A percentile compares a stretch with the other conserved stretches of the same genome.
Conservation (phyloP, 2,329 filamentous ascomycete species). For the Aspergillus fumigatiaffinis region DNA sequence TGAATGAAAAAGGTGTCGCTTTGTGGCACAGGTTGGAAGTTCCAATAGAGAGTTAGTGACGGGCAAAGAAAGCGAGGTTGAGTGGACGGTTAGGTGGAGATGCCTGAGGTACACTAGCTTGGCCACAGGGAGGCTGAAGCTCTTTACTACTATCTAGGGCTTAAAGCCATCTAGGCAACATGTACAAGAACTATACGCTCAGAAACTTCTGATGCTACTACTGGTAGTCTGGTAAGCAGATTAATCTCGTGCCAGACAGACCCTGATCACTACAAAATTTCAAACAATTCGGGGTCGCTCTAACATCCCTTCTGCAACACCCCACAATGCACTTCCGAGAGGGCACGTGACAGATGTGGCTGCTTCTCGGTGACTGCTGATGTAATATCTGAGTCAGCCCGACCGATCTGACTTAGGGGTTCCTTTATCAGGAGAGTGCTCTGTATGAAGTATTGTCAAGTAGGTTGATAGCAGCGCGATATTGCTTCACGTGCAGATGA, state of each 20-base stretch:
- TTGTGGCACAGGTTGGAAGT: slow-evolving; percentile 26
- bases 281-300: not conserved
- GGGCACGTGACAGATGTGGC: not conserved
- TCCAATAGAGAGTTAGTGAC: slow-evolving; percentile 21
- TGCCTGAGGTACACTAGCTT: slow-evolving; percentile 9
- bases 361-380: not conserved
- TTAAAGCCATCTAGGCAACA: not conserved
- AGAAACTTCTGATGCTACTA: not conserved
- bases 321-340: not conserved
- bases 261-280: not conserved
- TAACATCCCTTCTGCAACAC: not conserved
- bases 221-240: not conserved
- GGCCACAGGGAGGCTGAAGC: slow-evolving; percentile 5
- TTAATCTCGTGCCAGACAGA: not conserved
- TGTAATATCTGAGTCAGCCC: not conserved
- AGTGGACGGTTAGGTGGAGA: slow-evolving; percentile 21
- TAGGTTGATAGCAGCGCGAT: no score
- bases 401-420: no score
- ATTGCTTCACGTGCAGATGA: no score
- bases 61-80: slow-evolving; percentile 24
- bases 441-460: no score
- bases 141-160: not conserved
- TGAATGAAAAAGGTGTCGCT: slow-evolving; percentile 21
- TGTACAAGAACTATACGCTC: not conserved
- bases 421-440: no score